Evolutionary conservation across 1,284 basidiomycete genomes (phyloP).

Genomic region (Serendipita sp.): DNA sequence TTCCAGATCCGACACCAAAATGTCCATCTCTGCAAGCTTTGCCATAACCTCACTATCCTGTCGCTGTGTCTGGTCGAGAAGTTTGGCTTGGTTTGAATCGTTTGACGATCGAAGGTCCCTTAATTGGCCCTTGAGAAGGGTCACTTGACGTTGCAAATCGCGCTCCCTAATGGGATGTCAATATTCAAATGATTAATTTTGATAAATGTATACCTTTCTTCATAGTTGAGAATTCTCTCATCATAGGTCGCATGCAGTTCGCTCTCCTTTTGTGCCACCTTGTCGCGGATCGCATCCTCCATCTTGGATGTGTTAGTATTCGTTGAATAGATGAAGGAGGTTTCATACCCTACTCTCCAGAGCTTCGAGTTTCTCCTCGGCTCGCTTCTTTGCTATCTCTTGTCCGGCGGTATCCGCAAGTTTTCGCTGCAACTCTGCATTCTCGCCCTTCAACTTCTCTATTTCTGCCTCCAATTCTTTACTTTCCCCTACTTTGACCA

Average conservation of each 20-base stretch:
- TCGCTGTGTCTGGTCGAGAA: slow-evolving; percentile 76
- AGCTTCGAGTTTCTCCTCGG: slow-evolving; percentile 57
- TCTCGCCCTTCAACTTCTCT: slow-evolving; percentile 60
- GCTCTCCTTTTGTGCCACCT: slow-evolving; percentile 80
- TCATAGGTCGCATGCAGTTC: slow-evolving; percentile 94
- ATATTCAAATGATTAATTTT: slow-evolving; percentile 24
- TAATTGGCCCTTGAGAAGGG: slow-evolving; percentile 74
- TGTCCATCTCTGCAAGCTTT: slow-evolving; percentile 80
- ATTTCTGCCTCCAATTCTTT: slow-evolving; percentile 61
- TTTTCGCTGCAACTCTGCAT: slow-evolving; percentile 58
- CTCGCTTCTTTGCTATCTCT: slow-evolving; percentile 64
- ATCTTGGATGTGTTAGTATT: slow-evolving; percentile 36
- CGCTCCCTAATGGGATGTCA: slow-evolving; percentile 50
- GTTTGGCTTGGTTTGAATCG: slow-evolving; percentile 80
- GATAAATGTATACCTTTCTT: slow-evolving; percentile 46
- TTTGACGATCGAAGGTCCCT: slow-evolving; percentile 80
- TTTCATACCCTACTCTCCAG: slow-evolving; percentile 65
- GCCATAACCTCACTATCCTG: slow-evolving; percentile 84
- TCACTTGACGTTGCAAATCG: slow-evolving; percentile 77
- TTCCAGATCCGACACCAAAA: slow-evolving; percentile 84
- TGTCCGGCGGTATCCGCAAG: slow-evolving; percentile 48
- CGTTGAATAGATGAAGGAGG: neutral
- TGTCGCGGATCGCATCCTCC: slow-evolving; percentile 78
- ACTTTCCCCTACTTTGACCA: slow-evolving; percentile 73
- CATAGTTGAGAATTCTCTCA: slow-evolving; percentile 86